Base-by-base conservation (phyloP, 1,284 basidiomycete species). In the Vanrija humicola region DNA sequence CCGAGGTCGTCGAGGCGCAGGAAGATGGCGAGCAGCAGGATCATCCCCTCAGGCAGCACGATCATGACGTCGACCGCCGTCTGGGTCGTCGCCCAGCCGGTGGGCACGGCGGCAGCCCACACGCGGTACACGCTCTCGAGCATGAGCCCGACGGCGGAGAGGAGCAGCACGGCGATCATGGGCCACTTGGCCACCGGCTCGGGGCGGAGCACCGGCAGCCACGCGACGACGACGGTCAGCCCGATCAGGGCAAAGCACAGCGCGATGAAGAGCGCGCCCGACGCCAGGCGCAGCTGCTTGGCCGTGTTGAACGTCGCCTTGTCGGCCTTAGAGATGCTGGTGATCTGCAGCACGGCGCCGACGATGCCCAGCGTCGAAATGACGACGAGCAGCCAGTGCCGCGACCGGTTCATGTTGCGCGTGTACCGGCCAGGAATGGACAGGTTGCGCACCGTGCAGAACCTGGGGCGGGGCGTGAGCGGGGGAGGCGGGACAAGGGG, bases 331-430 rank as follows among this genome's bases (percentile, higher is more conserved):
- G 50, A 23, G 16, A 54, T 21, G 6, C 45, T 15, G 3, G 43
- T 43, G 45, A 58, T 50, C 42, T 54, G 52, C 23, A 54, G 46
- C 8, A 58, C 49, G 25, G 56, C 56, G n/a, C 56, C 52, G 19
- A 52, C 25, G 25, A 58, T 43, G 5, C 56, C 56, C 23, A 58
- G 34, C 12, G 48, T 25, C 12, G 52, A 55, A 28, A 58, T 45
- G 50, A 19, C 34, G 6, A 29, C 26, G 6, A 58, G 10, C 5
- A 45, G 15, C 14, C 18, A 28, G 46, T 54, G 56, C 10, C 38
- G 56, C n/a, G 38, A 19, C 4, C 18, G 42, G 12, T 14, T 34
- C 14, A 44, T 26, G 21, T 43, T 44, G 21, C 9, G 23, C 6
- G 28, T 43, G 12, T 44, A 26, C 10, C 46, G 19, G 34, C 14